Evolutionary conservation across 1,139 yeast species (phyloP).

Genomic region (Lodderomyces oxycetoniae): DNA sequence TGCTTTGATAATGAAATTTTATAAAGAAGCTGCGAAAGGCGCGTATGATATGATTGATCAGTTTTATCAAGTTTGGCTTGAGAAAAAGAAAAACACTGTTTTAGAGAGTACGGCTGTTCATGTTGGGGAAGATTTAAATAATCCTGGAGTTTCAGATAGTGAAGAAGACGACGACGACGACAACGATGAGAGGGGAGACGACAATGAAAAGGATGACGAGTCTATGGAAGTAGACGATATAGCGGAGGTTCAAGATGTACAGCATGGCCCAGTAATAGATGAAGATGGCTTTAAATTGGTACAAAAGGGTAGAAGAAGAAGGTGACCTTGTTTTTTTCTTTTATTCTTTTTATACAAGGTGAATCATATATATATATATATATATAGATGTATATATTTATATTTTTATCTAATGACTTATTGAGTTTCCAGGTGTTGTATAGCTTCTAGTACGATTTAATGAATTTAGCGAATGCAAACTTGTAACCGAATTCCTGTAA

Average conservation of each 20-base stretch:
- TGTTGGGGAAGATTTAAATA: constrained; percentile 54
- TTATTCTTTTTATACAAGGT: constrained; percentile 10
- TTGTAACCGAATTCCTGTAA: constrained; percentile 32
- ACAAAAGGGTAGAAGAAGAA: constrained; percentile 55
- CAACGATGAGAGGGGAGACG: constrained; percentile 41
- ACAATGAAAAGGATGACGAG: constrained; percentile 13
- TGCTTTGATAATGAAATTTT: constrained; percentile 57
- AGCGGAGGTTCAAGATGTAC: constrained; percentile 11
- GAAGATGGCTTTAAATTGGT: constrained; percentile 94
- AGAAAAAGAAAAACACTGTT: constrained; percentile 37
- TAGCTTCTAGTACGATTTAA: constrained; percentile 36
- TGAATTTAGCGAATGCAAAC: constrained; percentile 41
- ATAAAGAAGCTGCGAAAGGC: constrained; percentile 55
- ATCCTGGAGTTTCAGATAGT: constrained; percentile 50
- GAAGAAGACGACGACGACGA: constrained; percentile 45
- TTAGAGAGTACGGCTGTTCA: constrained; percentile 27
- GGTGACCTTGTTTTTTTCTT: constrained; percentile 6
- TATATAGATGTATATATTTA: no score
- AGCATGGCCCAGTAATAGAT: constrained; percentile 62
- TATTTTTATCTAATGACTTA: constrained; percentile 23
- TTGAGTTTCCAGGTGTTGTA: constrained; percentile 34
- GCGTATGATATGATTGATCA: constrained; percentile 54
- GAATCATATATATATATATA: no score
- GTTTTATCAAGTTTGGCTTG: constrained; percentile 55
- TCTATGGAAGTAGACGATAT: constrained; percentile 39